A percentile compares a stretch with the other conserved stretches of the same genome.
These are phyloP conservation scores for Xylariaceae sp. DNA, from an alignment of 2,329 filamentous ascomycete genomes.

Conservation along the genomic window DNA sequence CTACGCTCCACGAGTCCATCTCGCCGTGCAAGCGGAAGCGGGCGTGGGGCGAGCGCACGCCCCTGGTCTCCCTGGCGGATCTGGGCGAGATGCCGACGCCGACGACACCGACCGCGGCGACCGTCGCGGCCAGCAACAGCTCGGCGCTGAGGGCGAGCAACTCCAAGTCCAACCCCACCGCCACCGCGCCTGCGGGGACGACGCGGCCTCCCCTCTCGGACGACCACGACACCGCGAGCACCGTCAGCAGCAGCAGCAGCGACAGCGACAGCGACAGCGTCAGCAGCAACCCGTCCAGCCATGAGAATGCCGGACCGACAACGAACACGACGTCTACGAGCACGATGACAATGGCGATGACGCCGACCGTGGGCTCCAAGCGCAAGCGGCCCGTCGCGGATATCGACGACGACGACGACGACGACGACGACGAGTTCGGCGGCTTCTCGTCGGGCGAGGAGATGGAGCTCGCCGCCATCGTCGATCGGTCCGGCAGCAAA, in stretches of 20 bases:
- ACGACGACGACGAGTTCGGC: constrained; percentile 17
- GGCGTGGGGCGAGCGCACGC: constrained; percentile 8
- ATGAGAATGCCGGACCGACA: no score
- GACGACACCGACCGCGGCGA: neutral
- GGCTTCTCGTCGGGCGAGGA: constrained; percentile 23
- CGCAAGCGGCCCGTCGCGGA: constrained; percentile 20
- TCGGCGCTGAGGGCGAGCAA: constrained; percentile 9
- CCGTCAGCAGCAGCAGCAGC: no score
- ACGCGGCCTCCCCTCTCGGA: constrained; percentile 1
- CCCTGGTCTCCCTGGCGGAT: constrained; percentile 10
- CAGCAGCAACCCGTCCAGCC: no score
- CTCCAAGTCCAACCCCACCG: neutral
- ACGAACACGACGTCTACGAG: no score
- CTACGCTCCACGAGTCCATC: constrained; percentile 20
- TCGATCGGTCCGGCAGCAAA: constrained; percentile 11
- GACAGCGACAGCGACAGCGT: no score
- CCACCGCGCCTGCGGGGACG: neutral
- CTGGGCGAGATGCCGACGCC: constrained; percentile 1
- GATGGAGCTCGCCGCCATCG: constrained; percentile 15
- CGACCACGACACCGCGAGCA: no score
- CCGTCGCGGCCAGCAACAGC: constrained; percentile 4
- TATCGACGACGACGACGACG: no score
- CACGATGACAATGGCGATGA: no score
- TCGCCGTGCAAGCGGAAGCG: constrained; percentile 16
- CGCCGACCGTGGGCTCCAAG: constrained; percentile 11